Evolutionary conservation across 2,329 filamentous ascomycete genomes (phyloP).

Genomic region (Penicillium aurantiogriseum): DNA sequence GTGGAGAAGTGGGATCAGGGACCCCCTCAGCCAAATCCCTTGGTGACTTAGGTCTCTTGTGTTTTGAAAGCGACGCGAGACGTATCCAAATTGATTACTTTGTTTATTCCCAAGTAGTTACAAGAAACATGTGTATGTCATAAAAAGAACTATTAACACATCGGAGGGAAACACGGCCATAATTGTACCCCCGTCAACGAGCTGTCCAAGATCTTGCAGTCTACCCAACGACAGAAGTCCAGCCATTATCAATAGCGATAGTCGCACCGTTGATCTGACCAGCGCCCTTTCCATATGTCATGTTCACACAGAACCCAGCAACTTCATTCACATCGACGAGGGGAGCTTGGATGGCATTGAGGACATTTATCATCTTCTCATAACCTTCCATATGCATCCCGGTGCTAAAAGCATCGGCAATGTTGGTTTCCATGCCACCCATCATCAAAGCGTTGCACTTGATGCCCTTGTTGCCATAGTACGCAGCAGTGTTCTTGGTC

Average conservation of each 20-base stretch:
- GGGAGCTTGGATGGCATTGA: constrained; percentile 16
- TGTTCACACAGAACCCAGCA: constrained; percentile 28
- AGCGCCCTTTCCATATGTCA: constrained; percentile 27
- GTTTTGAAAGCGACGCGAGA: background rate
- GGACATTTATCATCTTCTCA: constrained; percentile 16
- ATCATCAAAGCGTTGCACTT: constrained; percentile 52
- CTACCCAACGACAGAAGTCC: constrained; percentile 22
- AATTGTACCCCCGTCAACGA: background rate
- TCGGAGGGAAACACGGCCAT: background rate
- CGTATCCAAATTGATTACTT: background rate
- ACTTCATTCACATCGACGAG: constrained; percentile 27
- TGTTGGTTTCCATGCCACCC: constrained; percentile 58
- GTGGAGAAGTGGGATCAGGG: constrained; percentile 57
- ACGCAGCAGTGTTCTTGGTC: constrained; percentile 58
- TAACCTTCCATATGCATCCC: constrained; percentile 28
- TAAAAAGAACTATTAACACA: background rate
- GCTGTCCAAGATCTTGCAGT: background rate
- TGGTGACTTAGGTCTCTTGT: background rate
- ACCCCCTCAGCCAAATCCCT: constrained; percentile 32
- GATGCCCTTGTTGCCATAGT: constrained; percentile 56
- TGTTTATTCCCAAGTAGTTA: background rate
- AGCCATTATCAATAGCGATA: constrained; percentile 33
- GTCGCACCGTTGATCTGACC: constrained; percentile 32
- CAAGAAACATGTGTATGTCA: background rate
- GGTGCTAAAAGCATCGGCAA: constrained; percentile 44